Percentiles rank a stretch among this genome's conserved stretches.
Evolutionary conservation across 164 flowering plant genomes (phyloP).

Genomic region (Cinnamomum micranthum): DNA sequence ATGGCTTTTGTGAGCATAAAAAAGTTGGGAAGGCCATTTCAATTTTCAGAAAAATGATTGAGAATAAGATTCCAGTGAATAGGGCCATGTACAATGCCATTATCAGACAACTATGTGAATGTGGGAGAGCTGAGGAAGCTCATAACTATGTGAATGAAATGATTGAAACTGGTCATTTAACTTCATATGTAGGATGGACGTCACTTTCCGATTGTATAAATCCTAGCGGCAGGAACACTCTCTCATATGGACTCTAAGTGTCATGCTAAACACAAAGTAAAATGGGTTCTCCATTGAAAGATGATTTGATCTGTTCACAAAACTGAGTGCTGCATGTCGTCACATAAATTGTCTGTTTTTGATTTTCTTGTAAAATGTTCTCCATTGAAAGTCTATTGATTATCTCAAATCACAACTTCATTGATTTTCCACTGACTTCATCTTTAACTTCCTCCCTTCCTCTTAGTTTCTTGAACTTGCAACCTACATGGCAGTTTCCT

Average conservation of each 20-base stretch:
- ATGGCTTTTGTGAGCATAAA: slow-evolving; percentile 24
- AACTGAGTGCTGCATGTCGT: background rate
- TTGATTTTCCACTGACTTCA: too few relatives aligned
- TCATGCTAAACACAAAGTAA: background rate
- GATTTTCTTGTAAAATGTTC: too few relatives aligned
- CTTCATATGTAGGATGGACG: slow-evolving; percentile 29
- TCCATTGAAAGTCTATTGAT: too few relatives aligned
- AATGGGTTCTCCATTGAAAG: background rate
- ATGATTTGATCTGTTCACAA: background rate
- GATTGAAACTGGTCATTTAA: slow-evolving; percentile 29
- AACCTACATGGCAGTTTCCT: too few relatives aligned
- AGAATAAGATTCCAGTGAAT: slow-evolving; percentile 16
- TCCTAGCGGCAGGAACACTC: background rate
- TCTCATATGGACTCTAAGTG: slow-evolving; percentile 15
- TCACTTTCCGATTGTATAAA: slow-evolving; percentile 12
- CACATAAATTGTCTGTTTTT: too few relatives aligned
- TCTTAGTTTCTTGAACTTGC: too few relatives aligned
- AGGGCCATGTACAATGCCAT: slow-evolving; percentile 21
- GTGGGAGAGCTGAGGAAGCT: slow-evolving; percentile 25
- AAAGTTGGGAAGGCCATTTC: slow-evolving; percentile 20
- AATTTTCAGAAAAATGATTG: slow-evolving; percentile 31
- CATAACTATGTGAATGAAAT: slow-evolving; percentile 25
- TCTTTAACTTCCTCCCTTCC: too few relatives aligned
- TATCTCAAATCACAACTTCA: too few relatives aligned
- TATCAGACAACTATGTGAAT: slow-evolving; percentile 19